Conservation (phyloP, 2,329 filamentous ascomycete genomes). For the Bisporella sp. region DNA sequence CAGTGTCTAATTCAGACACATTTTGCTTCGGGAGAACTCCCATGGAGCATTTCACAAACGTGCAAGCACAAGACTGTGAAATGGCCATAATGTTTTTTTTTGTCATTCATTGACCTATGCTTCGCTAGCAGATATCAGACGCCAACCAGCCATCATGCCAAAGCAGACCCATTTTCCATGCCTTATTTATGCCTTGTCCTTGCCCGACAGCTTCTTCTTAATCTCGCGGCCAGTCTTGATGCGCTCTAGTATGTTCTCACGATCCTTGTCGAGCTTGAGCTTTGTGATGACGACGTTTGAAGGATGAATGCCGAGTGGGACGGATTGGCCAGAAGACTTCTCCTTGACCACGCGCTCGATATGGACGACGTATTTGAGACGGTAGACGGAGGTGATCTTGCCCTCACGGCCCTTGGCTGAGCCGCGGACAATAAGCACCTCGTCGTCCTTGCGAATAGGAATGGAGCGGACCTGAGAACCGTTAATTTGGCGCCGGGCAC, state of each 20-base stretch:
- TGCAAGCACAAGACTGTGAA: slow-evolving; percentile 47
- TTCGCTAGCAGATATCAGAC: neutral
- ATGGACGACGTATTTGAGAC: slow-evolving; percentile 96
- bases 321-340: slow-evolving; percentile 94
- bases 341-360: slow-evolving; percentile 94
- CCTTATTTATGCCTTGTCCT: slow-evolving; percentile 5
- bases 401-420: slow-evolving; percentile 96
- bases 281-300: slow-evolving; percentile 98
- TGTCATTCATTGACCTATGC: slow-evolving; percentile 22
- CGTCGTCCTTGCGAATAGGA: slow-evolving; percentile 95
- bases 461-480: slow-evolving; percentile 76
- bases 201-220: slow-evolving; percentile 48
- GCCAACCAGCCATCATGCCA: slow-evolving; percentile 12
- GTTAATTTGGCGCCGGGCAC: slow-evolving; percentile 3
- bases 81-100: slow-evolving; percentile 52
- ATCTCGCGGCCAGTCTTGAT: slow-evolving; percentile 75
- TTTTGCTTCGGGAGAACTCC: slow-evolving; percentile 61
- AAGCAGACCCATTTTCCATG: slow-evolving; percentile 15
- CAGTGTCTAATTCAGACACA: slow-evolving; percentile 8
- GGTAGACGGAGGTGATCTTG: slow-evolving; percentile 97
- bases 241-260: slow-evolving; percentile 80
- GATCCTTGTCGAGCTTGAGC: slow-evolving; percentile 96
- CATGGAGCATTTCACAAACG: slow-evolving; percentile 65
- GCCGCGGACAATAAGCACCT: slow-evolving; percentile 88
- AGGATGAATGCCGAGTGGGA: slow-evolving; percentile 89